Base-by-base conservation (phyloP, 2,329 filamentous ascomycete genomes). In the Aspergillus sp. region DNA sequence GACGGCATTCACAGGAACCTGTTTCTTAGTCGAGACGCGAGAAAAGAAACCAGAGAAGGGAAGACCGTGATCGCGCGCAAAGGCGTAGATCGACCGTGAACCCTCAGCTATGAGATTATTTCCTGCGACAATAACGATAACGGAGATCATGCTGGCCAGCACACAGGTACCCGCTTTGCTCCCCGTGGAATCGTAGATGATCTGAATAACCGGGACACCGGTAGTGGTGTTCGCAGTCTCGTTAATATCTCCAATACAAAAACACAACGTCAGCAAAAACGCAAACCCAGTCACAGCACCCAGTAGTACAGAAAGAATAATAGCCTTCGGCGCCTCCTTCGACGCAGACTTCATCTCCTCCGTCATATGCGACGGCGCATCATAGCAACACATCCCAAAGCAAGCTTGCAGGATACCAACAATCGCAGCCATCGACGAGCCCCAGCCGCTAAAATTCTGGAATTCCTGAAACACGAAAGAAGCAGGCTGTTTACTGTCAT, bases 401-500 rank as follows among this genome's bases (percentile, higher is more conserved):
- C 73, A 74, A 39, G 74, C 70, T 54, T 81, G 77, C 5, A 81
- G 56, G 10, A 81, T 70, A 2, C 78, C 78, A 17, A 81, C 62
- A 25, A 80, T 73, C 0, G 76, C 74, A 4, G 74, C 69, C 62
- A 79, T 80, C 0, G 71, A 66, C 7, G 68, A 63, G 3, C 69
- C 70, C 59, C 76, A 80, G 2, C 79, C 79, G 0, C 76, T 77
- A 35, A 72, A 68, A 51, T 80, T 80, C 46, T 79, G 73, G 50
- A 80, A 80, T 22, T 77, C 72, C 13, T 58, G 56, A 57, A 81
- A 81, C 7, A 82, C 79, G 53, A 81, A 81, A 20, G 69, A 70
- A 2, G 78, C 69, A 0, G 73, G 63, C 52, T 80, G 75, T 50
- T 79, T 79, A 56, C 79, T 65, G 32, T 76, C 71, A 50, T 80